Evolutionary conservation across 2,329 filamentous ascomycete species (phyloP), one percentile per base, ranked within the genome.

Genomic region (Lomentospora prolificans): DNA sequence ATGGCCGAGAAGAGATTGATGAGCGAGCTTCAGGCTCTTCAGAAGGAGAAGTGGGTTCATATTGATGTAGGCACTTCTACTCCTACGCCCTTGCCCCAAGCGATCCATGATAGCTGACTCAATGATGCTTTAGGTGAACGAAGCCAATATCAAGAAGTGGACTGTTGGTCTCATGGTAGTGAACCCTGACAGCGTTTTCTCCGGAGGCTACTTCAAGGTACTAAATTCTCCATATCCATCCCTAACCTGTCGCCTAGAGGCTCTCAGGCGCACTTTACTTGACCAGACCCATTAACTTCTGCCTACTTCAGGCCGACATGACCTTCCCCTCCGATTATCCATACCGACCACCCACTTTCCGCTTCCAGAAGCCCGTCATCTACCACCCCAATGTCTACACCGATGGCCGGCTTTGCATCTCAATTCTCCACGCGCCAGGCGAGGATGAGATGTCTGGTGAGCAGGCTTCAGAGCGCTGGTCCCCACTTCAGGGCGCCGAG

Each of bases 361-460:
- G 86, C 60, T 97, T 99, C 72, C 69, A 83, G 17, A 73, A 75
- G 22, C 80, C 79, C 31, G 84, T 87, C 14, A 85, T 97, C 60
- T 90, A 84, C 72, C 92, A 99, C 69, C 92, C 92, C 3, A 99
- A 99, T 69, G 85, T 99, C 65, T 97, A 97, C 73, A 73, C 83
- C 4, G 89, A 96, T 68, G 92, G 92, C 64, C 86, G 86, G 62
- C 80, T 97, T 48, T 97, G 94, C 75, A 97, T 99, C 68, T 96
- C 91, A 50, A 99, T 99, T 64, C 83, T 99, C 9, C 92, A 99
- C 70, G 81, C 83, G 17, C 90, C 94, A 0, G 94, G 94, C 61
- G 90, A 96, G 59, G 92, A 97, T 66, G 82, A 87, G 62, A 92
- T 91, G 77, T 96, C 91, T 0, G 94, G 94, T 59, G 92, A 97